A percentile compares a stretch with the other conserved stretches of the same genome.
phyloP scores from a whole-genome alignment of 192 early-diverging fungal genomes.

The Linnemannia hyalina region DNA sequence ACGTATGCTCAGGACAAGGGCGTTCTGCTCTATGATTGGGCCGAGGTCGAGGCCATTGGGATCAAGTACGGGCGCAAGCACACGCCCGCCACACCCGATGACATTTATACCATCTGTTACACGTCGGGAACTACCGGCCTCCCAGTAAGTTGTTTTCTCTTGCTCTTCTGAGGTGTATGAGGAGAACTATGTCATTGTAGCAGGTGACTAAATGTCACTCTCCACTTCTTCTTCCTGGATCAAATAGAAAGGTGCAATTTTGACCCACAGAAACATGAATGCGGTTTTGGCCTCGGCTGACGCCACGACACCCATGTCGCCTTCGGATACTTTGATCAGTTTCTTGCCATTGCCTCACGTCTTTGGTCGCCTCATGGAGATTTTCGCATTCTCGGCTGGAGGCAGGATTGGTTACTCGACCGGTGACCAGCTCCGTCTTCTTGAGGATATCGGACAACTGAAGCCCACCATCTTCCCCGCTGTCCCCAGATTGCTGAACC shows the following conservation, averaged over 20 bases:
- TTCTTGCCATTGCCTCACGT: conserved; percentile 94
- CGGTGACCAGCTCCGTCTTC: conserved; percentile 76
- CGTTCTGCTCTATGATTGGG: conserved; percentile 71
- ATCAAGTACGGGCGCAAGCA: conserved; percentile 63
- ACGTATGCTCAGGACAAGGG: conserved; percentile 75
- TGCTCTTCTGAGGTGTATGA: not conserved
- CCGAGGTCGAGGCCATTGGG: conserved; percentile 72
- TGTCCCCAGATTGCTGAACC: conserved; percentile 91
- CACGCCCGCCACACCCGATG: conserved; percentile 71
- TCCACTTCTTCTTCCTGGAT: not conserved
- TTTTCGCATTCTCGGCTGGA: conserved; percentile 66
- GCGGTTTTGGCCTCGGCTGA: conserved; percentile 57
- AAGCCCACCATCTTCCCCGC: conserved; percentile 88
- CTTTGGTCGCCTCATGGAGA: conserved; percentile 78
- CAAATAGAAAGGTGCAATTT: conserved; percentile 68
- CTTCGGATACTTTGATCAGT: conserved; percentile 55
- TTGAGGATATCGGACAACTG: conserved; percentile 86
- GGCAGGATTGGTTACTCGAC: conserved; percentile 83
- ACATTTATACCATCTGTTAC: conserved; percentile 82
- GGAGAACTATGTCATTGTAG: not conserved
- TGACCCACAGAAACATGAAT: conserved; percentile 82
- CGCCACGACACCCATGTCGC: conserved; percentile 10
- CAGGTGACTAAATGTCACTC: not conserved
- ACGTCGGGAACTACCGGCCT: conserved; percentile 90
- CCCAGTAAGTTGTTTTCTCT: conserved; percentile 67